Conservation (phyloP, 805 yeast genomes). For the Pichia occidentalis region DNA sequence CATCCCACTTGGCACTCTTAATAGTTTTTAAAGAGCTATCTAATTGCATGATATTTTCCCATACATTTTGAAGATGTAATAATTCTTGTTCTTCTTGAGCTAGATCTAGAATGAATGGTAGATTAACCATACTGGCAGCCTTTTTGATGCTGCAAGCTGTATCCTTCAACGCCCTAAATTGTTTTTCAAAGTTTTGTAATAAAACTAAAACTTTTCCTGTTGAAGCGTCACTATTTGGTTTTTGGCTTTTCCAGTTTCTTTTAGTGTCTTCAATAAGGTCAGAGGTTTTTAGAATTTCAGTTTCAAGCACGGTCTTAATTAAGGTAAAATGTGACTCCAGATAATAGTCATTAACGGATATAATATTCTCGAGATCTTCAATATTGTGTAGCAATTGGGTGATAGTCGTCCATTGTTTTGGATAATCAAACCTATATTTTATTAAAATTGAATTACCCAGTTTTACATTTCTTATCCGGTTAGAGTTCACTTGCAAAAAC, state of each 20-base stretch:
- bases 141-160: slow-evolving; percentile 21
- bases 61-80: slow-evolving; percentile 49
- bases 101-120: slow-evolving; percentile 21
- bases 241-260: slow-evolving; percentile 21
- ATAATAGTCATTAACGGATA: slow-evolving; percentile 1
- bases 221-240: slow-evolving; percentile 35
- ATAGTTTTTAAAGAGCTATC: slow-evolving; percentile 41
- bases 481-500: slow-evolving; percentile 3
- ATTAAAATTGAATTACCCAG: slow-evolving; percentile 26
- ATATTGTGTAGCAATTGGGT: slow-evolving; percentile 56
- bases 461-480: slow-evolving; percentile 20
- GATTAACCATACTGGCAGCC: slow-evolving; percentile 32
- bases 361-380: neutral
- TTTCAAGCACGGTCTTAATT: slow-evolving; percentile 5
- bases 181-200: slow-evolving; percentile 26
- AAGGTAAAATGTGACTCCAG: slow-evolving; percentile 4
- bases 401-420: slow-evolving; percentile 48
- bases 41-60: slow-evolving; percentile 53
- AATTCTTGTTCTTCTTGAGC: slow-evolving; percentile 40
- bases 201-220: slow-evolving; percentile 40
- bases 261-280: neutral
- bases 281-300: slow-evolving; percentile 3
- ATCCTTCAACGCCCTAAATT: slow-evolving; percentile 11
- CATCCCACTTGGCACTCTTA: slow-evolving; percentile 42
- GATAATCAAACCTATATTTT: slow-evolving; percentile 41